Conservation (phyloP, 1,139 yeast species). For the Pichia sp. region DNA sequence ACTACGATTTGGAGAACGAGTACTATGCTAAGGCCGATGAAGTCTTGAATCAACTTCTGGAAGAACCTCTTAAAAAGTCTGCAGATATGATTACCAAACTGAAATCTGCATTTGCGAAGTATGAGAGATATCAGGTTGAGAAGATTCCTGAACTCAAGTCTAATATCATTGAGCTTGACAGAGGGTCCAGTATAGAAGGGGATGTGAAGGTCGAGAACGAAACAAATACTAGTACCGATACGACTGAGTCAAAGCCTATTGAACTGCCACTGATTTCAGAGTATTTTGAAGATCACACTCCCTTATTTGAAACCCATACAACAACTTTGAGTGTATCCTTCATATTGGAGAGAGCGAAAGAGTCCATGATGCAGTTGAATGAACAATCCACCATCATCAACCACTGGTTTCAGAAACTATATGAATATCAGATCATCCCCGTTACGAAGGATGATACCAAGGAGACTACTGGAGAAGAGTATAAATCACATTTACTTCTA, state of each 20-base stretch:
- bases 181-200: background rate
- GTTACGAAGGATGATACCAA: slow-evolving; percentile 34
- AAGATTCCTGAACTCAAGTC: slow-evolving; percentile 3
- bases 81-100: slow-evolving; percentile 18
- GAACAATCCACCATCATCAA: slow-evolving; percentile 52
- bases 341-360: slow-evolving; percentile 12
- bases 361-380: slow-evolving; percentile 38
- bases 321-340: slow-evolving; percentile 13
- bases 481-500: slow-evolving; percentile 59
- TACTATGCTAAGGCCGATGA: slow-evolving; percentile 25
- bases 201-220: too few relatives aligned
- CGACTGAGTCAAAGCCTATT: too few relatives aligned
- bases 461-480: slow-evolving; percentile 63
- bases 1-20: slow-evolving; percentile 21
- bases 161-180: background rate
- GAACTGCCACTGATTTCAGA: slow-evolving; percentile 3
- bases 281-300: slow-evolving; percentile 1
- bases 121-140: slow-evolving; percentile 6
- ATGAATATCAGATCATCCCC: slow-evolving; percentile 34
- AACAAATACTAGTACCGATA: too few relatives aligned
- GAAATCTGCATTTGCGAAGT: slow-evolving; percentile 8
- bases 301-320: slow-evolving; percentile 10
- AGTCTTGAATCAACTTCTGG: slow-evolving; percentile 20
- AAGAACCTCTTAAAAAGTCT: slow-evolving; percentile 23
- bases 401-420: slow-evolving; percentile 43